phyloP scores from a whole-genome alignment of 2,329 filamentous ascomycete species.

The Fusarium algeriense region DNA sequence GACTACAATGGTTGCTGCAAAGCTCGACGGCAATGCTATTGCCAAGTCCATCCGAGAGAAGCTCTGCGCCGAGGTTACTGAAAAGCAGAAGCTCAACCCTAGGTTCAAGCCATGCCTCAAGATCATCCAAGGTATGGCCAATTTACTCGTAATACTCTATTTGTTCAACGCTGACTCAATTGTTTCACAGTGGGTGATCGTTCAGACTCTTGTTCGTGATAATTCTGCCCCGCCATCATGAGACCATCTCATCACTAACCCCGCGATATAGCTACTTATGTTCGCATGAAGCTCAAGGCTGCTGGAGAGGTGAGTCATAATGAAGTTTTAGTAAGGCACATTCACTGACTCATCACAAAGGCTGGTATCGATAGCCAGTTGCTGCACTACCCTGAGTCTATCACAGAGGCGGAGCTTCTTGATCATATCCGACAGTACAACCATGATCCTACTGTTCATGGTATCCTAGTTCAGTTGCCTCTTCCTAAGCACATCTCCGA shows the following conservation, averaged over 20 bases:
- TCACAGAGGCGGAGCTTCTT: constrained; percentile 87
- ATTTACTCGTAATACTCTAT: constrained; percentile 16
- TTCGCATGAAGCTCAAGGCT: constrained; percentile 99
- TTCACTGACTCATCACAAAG: constrained; percentile 56
- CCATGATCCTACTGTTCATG: constrained; percentile 86
- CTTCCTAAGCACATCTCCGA: constrained; percentile 91
- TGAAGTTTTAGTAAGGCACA: not conserved
- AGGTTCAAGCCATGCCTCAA: constrained; percentile 90
- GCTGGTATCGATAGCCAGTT: constrained; percentile 91
- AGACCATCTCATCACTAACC: constrained; percentile 35
- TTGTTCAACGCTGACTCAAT: constrained; percentile 41
- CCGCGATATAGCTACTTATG: constrained; percentile 81
- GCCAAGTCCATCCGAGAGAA: constrained; percentile 90
- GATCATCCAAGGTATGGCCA: constrained; percentile 86
- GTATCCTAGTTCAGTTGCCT: constrained; percentile 93
- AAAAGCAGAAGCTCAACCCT: constrained; percentile 85
- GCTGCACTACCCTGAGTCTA: constrained; percentile 83
- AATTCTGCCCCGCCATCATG: constrained; percentile 40
- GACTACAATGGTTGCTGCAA: constrained; percentile 84
- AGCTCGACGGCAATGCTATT: constrained; percentile 96
- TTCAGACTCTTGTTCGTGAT: constrained; percentile 81
- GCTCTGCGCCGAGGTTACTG: constrained; percentile 82
- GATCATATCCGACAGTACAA: constrained; percentile 85
- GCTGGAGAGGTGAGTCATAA: constrained; percentile 78
- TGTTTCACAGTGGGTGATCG: constrained; percentile 80